These are phyloP conservation scores for Lathyrus tuberosus DNA, from an alignment of 306 rosid species.

Conservation along the genomic window DNA sequence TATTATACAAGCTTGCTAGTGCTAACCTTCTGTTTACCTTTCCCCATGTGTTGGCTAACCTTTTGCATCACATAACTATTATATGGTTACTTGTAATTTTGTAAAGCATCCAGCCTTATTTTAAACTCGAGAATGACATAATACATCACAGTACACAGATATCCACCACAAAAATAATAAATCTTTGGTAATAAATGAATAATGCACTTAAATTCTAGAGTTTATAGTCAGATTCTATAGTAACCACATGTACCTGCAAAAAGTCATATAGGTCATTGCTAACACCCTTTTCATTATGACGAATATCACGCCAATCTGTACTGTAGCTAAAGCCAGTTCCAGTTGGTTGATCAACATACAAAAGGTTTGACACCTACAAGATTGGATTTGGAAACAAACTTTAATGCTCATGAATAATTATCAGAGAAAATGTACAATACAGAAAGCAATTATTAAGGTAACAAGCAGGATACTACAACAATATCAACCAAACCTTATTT, in stretches of 20 bases:
- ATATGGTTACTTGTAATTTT: no score
- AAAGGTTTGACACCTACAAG: constrained; percentile 80
- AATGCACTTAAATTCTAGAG: constrained; percentile 2
- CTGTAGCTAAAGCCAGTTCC: constrained; percentile 95
- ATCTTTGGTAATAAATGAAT: no score
- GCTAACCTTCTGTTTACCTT: no score
- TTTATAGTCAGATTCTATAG: not conserved
- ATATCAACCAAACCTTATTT: no score
- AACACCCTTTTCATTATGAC: constrained; percentile 79
- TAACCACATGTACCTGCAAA: constrained; percentile 60
- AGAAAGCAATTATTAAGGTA: constrained; percentile 30
- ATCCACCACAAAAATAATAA: no score
- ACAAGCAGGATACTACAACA: not conserved
- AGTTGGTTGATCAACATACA: constrained; percentile 89
- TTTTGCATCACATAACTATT: no score
- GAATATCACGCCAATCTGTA: constrained; percentile 67
- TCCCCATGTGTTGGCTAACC: no score
- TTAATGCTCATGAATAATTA: constrained; percentile 15
- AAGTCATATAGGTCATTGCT: constrained; percentile 89
- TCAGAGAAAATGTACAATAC: constrained; percentile 25
- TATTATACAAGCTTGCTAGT: no score
- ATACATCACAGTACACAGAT: no score
- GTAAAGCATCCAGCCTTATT: no score
- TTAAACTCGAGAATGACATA: no score
- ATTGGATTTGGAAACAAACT: constrained; percentile 28